Conservation (phyloP, 345 rosid genomes). For the Brassica carinata region DNA sequence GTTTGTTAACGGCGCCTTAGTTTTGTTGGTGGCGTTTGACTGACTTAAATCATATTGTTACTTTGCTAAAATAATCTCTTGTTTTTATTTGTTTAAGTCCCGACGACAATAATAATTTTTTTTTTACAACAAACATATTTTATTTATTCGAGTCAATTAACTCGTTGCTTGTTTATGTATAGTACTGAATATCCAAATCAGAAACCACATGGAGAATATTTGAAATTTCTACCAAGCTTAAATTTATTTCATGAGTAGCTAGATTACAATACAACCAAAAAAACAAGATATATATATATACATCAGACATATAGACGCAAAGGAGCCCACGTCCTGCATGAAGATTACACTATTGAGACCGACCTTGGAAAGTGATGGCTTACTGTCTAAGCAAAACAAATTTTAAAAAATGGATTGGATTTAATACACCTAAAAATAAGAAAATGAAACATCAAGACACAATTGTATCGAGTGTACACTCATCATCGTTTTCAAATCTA, state of each 20-base stretch:
- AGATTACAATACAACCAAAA: not conserved
- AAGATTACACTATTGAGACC: constrained; percentile 14
- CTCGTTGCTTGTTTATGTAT: not conserved
- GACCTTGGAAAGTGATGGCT: constrained; percentile 14
- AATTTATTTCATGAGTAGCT: not conserved
- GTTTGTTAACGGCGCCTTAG: constrained; percentile 38
- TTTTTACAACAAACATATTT: not conserved
- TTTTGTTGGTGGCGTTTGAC: constrained; percentile 32
- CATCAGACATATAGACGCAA: not conserved
- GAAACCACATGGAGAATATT: not conserved
- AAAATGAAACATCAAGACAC: constrained; percentile 19
- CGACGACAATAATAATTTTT: not conserved
- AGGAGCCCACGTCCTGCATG: constrained; percentile 32
- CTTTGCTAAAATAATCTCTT: not conserved
- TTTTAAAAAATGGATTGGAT: not conserved
- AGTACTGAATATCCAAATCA: not conserved
- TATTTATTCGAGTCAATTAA: not conserved
- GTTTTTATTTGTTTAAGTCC: not conserved
- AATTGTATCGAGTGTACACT: constrained; percentile 30
- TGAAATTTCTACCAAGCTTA: constrained; percentile 4
- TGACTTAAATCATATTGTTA: not conserved
- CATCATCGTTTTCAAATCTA: constrained; percentile 29
- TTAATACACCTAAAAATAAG: not conserved
- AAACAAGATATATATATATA: not conserved
- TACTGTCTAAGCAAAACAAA: constrained; percentile 23